Percentiles rank a stretch among this genome's conserved stretches.
Conservation (phyloP, 2,329 filamentous ascomycete species). For the Diatrype stigma region DNA sequence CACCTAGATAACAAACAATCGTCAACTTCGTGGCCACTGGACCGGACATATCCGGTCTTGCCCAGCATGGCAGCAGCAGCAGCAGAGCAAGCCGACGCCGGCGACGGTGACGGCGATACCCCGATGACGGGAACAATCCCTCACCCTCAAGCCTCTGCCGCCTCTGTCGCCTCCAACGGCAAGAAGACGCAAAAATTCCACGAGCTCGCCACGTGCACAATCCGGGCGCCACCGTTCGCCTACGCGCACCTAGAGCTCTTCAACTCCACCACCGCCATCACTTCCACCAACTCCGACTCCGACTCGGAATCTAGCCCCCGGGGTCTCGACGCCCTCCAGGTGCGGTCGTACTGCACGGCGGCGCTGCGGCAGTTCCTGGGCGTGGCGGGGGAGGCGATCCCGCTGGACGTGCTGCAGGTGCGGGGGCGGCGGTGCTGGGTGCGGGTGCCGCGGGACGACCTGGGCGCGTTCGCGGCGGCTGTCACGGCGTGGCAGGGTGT, state of each 20-base stretch:
- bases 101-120: too few species aligned
- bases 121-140: constrained; percentile 18
- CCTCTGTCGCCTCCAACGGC: not conserved
- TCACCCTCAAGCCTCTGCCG: constrained; percentile 5
- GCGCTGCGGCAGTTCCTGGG: constrained; percentile 69
- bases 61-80: too few species aligned
- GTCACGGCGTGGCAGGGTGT: constrained; percentile 60
- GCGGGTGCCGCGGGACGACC: constrained; percentile 58
- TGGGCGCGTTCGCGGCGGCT: constrained; percentile 58
- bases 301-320: not conserved
- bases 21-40: too few species aligned
- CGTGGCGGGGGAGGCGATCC: constrained; percentile 60
- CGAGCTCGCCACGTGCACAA: constrained; percentile 47
- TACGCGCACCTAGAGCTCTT: constrained; percentile 54
- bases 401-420: constrained; percentile 66
- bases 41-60: too few species aligned
- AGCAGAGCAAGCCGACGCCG: too few species aligned
- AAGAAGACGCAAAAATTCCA: constrained; percentile 33
- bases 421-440: constrained; percentile 57
- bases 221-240: constrained; percentile 49
- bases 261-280: constrained; percentile 17
- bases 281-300: too few species aligned
- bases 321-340: constrained; percentile 57
- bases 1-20: too few species aligned
- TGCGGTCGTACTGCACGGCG: constrained; percentile 57